These are phyloP conservation scores for Globisporangium camurandrum DNA, from an alignment of 352 stramenopile species.

Conservation along the genomic window DNA sequence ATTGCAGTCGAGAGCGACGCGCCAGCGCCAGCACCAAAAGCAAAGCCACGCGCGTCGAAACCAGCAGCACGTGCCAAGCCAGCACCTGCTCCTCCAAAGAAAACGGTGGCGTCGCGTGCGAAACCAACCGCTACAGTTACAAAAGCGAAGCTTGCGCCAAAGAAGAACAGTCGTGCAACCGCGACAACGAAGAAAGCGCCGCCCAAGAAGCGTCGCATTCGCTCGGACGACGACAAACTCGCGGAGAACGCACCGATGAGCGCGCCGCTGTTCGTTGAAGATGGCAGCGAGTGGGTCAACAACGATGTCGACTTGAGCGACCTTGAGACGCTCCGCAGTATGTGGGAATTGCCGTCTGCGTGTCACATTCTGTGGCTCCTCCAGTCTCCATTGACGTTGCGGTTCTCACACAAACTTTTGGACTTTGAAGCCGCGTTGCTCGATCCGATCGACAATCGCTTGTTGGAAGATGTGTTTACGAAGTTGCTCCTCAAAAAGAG, in stretches of 20 bases:
- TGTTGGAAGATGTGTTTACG: slow-evolving; percentile 82
- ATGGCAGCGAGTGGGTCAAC: slow-evolving; percentile 54
- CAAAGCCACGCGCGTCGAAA: slow-evolving; percentile 1
- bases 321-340: slow-evolving; percentile 38
- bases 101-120: neutral
- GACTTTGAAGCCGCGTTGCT: slow-evolving; percentile 81
- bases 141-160: slow-evolving; percentile 6
- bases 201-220: slow-evolving; percentile 49
- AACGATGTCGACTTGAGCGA: slow-evolving; percentile 74
- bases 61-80: slow-evolving; percentile 8
- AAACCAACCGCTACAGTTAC: neutral
- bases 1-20: slow-evolving; percentile 4
- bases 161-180: too few species aligned
- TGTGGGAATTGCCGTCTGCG: slow-evolving; percentile 72
- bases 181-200: too few species aligned
- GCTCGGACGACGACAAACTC: slow-evolving; percentile 46
- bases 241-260: slow-evolving; percentile 51
- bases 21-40: slow-evolving; percentile 2
- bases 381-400: slow-evolving; percentile 70
- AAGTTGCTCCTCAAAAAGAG: slow-evolving; percentile 82
- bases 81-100: slow-evolving; percentile 14
- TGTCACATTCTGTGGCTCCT: slow-evolving; percentile 83
- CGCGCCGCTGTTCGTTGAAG: slow-evolving; percentile 63
- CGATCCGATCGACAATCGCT: slow-evolving; percentile 50
- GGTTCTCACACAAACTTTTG: slow-evolving; percentile 66